Conservation (phyloP, 192 early-diverging fungal species). For the Chytriomyces sp. region DNA sequence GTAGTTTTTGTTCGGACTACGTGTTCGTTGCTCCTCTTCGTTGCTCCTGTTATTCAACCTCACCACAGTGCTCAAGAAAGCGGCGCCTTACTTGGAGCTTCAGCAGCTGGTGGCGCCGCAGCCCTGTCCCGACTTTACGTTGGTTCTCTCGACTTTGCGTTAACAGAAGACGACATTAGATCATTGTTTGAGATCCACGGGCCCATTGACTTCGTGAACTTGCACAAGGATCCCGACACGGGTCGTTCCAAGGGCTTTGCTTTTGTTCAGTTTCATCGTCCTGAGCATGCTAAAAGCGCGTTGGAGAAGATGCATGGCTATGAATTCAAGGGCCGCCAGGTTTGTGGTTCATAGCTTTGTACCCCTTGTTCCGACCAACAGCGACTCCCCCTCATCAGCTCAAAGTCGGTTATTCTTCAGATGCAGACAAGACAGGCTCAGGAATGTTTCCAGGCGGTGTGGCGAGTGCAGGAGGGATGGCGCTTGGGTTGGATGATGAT, state of each 20-base stretch:
- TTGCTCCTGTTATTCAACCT: neutral
- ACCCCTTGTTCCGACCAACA: neutral
- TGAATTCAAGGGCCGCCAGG: conserved; percentile 67
- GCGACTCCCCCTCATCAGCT: conserved; percentile 49
- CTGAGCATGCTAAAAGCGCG: conserved; percentile 75
- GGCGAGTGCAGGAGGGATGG: neutral
- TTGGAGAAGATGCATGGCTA: conserved; percentile 82
- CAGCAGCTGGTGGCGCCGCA: conserved; percentile 49
- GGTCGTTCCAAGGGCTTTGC: conserved; percentile 76
- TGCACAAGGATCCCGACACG: conserved; percentile 74
- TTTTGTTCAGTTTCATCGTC: conserved; percentile 76
- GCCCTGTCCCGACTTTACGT: conserved; percentile 47
- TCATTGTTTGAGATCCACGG: conserved; percentile 85
- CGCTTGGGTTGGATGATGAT: conserved; percentile 38
- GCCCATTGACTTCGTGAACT: conserved; percentile 75
- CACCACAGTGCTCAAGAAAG: neutral
- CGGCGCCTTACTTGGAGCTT: conserved; percentile 46
- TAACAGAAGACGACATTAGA: conserved; percentile 71
- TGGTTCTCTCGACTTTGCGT: conserved; percentile 47
- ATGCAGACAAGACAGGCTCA: conserved; percentile 34
- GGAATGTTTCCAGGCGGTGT: neutral
- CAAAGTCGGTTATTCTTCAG: conserved; percentile 74
- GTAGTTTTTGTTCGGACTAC: neutral
- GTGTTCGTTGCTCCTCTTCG: neutral
- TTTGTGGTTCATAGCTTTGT: conserved; percentile 32